These are phyloP conservation scores for Vigna trinervia DNA, from an alignment of 306 rosid genomes.

Conservation along the genomic window DNA sequence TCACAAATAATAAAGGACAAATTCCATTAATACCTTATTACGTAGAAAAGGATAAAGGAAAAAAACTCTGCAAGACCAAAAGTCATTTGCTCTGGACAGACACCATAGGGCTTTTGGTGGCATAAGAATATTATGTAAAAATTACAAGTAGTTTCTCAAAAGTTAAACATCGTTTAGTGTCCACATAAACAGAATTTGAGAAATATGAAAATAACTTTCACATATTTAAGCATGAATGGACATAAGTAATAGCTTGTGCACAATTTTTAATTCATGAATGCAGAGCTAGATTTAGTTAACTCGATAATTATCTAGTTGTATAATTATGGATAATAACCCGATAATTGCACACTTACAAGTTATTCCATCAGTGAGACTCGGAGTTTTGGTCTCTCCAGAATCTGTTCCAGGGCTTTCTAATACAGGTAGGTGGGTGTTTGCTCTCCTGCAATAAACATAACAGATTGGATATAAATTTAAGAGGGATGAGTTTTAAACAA, in stretches of 20 bases:
- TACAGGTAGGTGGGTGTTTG: constrained; percentile 52
- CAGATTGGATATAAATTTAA: constrained; percentile 32
- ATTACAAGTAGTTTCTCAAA: constrained; percentile 9
- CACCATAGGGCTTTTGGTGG: constrained; percentile 24
- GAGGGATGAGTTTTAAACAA: background rate
- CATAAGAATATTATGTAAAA: constrained; percentile 24
- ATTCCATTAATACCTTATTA: background rate
- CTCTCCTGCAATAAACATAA: constrained; percentile 62
- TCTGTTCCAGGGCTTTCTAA: constrained; percentile 58
- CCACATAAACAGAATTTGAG: constrained; percentile 10
- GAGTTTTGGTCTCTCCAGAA: constrained; percentile 58
- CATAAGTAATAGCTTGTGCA: background rate
- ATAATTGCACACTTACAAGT: constrained; percentile 53
- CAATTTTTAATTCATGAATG: constrained; percentile 32
- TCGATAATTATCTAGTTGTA: background rate
- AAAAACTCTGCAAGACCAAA: constrained; percentile 5
- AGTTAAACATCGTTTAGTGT: background rate
- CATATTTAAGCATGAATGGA: background rate
- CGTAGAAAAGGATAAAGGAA: background rate
- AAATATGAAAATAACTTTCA: background rate
- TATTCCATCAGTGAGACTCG: constrained; percentile 46
- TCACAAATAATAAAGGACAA: constrained; percentile 19
- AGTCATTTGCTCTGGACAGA: constrained; percentile 3
- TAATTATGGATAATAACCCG: no score
- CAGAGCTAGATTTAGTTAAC: constrained; percentile 1